A percentile compares a stretch with the other conserved stretches of the same genome.
These are phyloP conservation scores for Paraconiothyrium sp. DNA, from an alignment of 2,329 filamentous ascomycete genomes.

Conservation along the genomic window DNA sequence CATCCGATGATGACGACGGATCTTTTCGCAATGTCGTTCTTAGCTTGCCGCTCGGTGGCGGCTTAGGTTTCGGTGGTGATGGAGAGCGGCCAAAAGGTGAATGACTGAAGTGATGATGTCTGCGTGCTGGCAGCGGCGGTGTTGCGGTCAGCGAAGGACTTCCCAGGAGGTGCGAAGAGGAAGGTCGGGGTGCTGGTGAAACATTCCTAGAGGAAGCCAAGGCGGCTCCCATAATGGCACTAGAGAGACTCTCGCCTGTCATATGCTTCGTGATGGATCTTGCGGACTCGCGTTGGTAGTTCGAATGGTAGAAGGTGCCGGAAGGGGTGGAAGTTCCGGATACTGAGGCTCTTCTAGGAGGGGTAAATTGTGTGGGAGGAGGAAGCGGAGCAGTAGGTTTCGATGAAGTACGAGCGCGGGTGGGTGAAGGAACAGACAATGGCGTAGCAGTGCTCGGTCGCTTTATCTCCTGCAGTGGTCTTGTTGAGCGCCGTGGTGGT, in stretches of 20 bases:
- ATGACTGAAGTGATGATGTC: conserved; percentile 48
- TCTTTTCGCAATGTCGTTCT: conserved; percentile 72
- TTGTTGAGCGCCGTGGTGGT: conserved; percentile 46
- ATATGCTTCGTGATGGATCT: conserved; percentile 58
- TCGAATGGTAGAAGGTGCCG: conserved; percentile 49
- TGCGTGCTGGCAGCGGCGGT: conserved; percentile 53
- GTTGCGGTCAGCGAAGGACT: conserved; percentile 44
- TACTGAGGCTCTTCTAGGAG: conserved; percentile 33
- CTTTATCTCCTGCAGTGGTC: conserved; percentile 14
- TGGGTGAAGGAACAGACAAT: conserved; percentile 26
- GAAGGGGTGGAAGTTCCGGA: conserved; percentile 29
- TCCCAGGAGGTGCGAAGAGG: conserved; percentile 62
- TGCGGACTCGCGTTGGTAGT: conserved; percentile 48
- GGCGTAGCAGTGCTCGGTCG: conserved; percentile 28
- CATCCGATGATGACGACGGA: conserved; percentile 52
- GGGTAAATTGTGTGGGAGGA: conserved; percentile 33
- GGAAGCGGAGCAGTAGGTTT: conserved; percentile 37
- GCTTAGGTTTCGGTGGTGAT: conserved; percentile 49
- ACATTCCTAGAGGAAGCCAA: conserved; percentile 70
- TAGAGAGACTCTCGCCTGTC: conserved; percentile 72
- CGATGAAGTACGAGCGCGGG: conserved; percentile 44
- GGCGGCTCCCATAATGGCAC: conserved; percentile 78
- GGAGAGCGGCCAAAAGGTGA: conserved; percentile 50
- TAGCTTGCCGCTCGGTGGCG: conserved; percentile 60
- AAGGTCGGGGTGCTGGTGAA: conserved; percentile 53